These are phyloP conservation scores for Reticulascus tulasneorum DNA, from an alignment of 2,329 filamentous ascomycete species.

Conservation along the genomic window DNA sequence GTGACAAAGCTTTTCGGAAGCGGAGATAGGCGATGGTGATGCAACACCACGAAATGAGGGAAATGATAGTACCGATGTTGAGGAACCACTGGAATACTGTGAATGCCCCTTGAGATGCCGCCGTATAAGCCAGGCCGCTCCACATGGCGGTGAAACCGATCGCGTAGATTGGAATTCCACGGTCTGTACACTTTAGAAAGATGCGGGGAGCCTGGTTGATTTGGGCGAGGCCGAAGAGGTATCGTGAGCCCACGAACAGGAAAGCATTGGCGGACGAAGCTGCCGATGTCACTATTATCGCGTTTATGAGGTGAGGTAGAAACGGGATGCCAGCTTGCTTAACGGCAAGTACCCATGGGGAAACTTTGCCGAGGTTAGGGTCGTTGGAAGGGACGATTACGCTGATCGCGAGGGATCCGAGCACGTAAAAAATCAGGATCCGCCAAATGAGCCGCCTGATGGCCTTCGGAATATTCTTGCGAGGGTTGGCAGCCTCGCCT, in stretches of 20 bases:
- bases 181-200: constrained; percentile 22
- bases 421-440: constrained; percentile 38
- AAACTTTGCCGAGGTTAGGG: constrained; percentile 43
- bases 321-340: constrained; percentile 48
- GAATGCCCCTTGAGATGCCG: constrained; percentile 53
- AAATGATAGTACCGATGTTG: constrained; percentile 48
- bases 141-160: constrained; percentile 50
- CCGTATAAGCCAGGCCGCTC: constrained; percentile 57
- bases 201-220: constrained; percentile 48
- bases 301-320: constrained; percentile 52
- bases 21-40: constrained; percentile 54
- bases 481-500: constrained; percentile 34
- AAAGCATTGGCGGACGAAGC: constrained; percentile 47
- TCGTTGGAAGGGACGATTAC: constrained; percentile 52
- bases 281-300: constrained; percentile 48
- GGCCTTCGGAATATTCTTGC: constrained; percentile 31
- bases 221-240: constrained; percentile 51
- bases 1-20: constrained; percentile 47
- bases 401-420: constrained; percentile 47
- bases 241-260: constrained; percentile 52
- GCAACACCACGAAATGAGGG: constrained; percentile 50
- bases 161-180: constrained; percentile 5
- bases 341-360: constrained; percentile 47
- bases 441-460: constrained; percentile 20
- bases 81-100: constrained; percentile 61